A percentile compares a stretch with the other conserved stretches of the same genome.
Evolutionary conservation across 352 stramenopile genomes (phyloP).

Genomic region (Thraustochytrium striatum): DNA sequence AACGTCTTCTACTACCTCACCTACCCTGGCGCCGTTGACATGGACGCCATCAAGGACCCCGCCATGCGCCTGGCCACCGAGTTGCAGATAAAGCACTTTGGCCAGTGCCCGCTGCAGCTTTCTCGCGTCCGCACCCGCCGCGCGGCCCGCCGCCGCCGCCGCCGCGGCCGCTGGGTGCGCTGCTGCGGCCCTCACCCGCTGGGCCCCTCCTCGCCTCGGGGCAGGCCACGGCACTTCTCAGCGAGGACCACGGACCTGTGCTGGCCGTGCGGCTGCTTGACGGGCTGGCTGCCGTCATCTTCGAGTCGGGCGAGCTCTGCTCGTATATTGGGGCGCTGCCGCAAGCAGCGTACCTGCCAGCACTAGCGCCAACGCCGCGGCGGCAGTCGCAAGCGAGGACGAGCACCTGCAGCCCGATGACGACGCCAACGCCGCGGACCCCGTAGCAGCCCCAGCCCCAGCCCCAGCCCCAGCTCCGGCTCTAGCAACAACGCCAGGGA

Average conservation of each 20-base stretch:
- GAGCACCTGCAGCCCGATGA: no score
- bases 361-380: no score
- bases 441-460: no score
- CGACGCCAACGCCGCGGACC: no score
- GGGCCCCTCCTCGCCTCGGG: not conserved
- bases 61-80: slow-evolving; percentile 86
- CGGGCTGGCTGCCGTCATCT: not conserved
- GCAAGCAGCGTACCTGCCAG: no score
- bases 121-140: slow-evolving; percentile 70
- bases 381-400: no score
- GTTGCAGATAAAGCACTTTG: slow-evolving; percentile 97
- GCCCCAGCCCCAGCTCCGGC: no score
- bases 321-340: not conserved
- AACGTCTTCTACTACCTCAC: slow-evolving; percentile 98
- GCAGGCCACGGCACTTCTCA: not conserved
- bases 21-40: slow-evolving; percentile 95
- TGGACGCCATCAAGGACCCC: slow-evolving; percentile 87
- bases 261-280: slow-evolving; percentile 9
- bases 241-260: not conserved
- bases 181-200: not conserved
- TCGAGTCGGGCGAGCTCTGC: slow-evolving; percentile 18
- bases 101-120: slow-evolving; percentile 93
- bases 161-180: not conserved
- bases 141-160: slow-evolving; percentile 51
- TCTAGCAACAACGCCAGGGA: no score